Evolutionary conservation across 1,139 yeast genomes (phyloP), one percentile per base, ranked within the genome.

Genomic region (Suhomyces terraborum): DNA sequence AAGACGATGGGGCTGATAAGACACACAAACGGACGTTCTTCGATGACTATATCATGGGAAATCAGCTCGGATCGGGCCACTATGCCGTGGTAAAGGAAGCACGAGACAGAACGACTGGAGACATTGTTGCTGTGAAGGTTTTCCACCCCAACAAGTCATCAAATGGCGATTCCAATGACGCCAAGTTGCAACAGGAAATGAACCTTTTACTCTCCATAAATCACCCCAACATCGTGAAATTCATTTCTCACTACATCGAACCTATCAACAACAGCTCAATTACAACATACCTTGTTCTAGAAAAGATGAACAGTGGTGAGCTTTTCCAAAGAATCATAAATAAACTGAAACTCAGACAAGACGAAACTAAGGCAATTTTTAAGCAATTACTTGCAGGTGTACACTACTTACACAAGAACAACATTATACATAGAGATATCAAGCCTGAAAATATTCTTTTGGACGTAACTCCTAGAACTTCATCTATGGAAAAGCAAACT

Each of bases 391-490:
- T 85, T n/a, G 56, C 72, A 2, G 94, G 93, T 0, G 58, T 85
- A 23, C 59, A 63, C 29, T 83, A 84, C 56, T 61, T 88, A 30
- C 96, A 88, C 57, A 68, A 73, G 3, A 75, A 74, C 37, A 88
- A 93, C 38, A 84, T 88, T 31, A 91, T 94, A 4, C 96, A 88
- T 64, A 62, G 96, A 48, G 94, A 88, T 58, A 85, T 89, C 43
- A 88, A 88, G 56, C 96, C 96, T 0, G 96, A 88, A 55, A 88
- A 88, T 56, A 79, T 88, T n/a, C 67, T 89, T 24, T 66, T 89
- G 14, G 96, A 88, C 56, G 79, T 84, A 14, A 70, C 69, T 0
- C 80, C 76, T 7, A 64, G 78, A 35, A 52, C 58, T 0, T 52
- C 66, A 6, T 42, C 58, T 0, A 66, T 66, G 21, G 77, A 77